These are phyloP conservation scores for Candida railenensis DNA, from an alignment of 805 yeast genomes.

Conservation along the genomic window DNA sequence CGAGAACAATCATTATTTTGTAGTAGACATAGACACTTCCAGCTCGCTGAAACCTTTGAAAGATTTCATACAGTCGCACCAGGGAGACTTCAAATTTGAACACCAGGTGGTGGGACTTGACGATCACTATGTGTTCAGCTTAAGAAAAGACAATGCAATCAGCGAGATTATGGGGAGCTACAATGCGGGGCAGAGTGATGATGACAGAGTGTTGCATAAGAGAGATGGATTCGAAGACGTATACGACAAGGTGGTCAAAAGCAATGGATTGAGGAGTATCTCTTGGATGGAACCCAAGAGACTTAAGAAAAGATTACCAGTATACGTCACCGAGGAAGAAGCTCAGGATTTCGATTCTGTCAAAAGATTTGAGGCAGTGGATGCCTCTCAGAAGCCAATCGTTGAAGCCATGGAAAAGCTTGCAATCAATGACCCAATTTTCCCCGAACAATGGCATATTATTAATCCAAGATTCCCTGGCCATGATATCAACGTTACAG, in stretches of 20 bases:
- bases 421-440: conserved; percentile 78
- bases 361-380: conserved; percentile 28
- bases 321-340: conserved; percentile 31
- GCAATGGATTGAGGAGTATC: conserved; percentile 43
- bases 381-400: conserved; percentile 50
- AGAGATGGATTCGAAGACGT: conserved; percentile 27
- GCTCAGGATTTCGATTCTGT: background rate
- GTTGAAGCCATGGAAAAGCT: conserved; percentile 51
- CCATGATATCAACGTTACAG: conserved; percentile 81
- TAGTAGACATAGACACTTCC: conserved; percentile 51
- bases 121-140: conserved; percentile 67
- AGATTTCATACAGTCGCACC: conserved; percentile 38
- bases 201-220: conserved; percentile 17
- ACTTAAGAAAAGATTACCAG: conserved; percentile 59
- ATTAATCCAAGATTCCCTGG: conserved; percentile 71
- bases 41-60: conserved; percentile 21
- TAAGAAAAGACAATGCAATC: conserved; percentile 37
- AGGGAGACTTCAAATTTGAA: conserved; percentile 48
- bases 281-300: conserved; percentile 54
- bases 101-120: conserved; percentile 62
- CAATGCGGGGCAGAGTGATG: conserved; percentile 19
- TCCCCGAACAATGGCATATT: conserved; percentile 89
- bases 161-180: conserved; percentile 34
- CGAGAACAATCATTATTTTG: conserved; percentile 53
- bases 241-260: conserved; percentile 22